These are phyloP conservation scores for Silene latifolia DNA, from an alignment of 148 eudicot species.

Conservation along the genomic window DNA sequence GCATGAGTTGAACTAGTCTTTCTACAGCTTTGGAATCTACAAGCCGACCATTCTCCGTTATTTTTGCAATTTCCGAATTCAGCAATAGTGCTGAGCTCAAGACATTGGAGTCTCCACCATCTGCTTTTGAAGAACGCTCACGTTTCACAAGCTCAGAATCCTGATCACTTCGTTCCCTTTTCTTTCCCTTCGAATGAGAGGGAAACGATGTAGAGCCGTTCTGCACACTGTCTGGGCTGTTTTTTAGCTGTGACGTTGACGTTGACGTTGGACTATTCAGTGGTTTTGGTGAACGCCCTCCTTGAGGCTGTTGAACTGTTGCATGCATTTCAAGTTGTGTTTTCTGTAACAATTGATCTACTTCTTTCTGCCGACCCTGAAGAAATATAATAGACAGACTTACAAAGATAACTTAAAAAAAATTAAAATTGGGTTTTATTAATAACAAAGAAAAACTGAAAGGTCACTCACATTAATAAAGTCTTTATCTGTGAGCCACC, in stretches of 20 bases:
- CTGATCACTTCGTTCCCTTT: conserved; percentile 72
- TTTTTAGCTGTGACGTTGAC: conserved; percentile 43
- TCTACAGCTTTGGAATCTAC: conserved; percentile 67
- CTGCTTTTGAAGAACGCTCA: conserved; percentile 51
- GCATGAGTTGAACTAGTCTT: conserved; percentile 83
- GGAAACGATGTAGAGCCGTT: conserved; percentile 38
- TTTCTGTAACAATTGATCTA: conserved; percentile 65
- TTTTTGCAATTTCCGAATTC: conserved; percentile 64
- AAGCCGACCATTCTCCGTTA: conserved; percentile 73
- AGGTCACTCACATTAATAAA: conserved; percentile 58
- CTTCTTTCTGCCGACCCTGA: conserved; percentile 91
- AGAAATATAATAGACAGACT: not conserved
- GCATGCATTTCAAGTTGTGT: conserved; percentile 69
- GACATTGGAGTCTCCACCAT: conserved; percentile 47
- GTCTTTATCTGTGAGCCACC: conserved; percentile 88
- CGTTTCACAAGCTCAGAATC: conserved; percentile 54
- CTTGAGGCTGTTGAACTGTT: conserved; percentile 45
- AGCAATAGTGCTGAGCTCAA: conserved; percentile 43
- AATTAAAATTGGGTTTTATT: not conserved
- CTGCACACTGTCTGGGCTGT: conserved; percentile 64
- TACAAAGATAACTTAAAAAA: not conserved
- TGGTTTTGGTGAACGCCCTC: conserved; percentile 72
- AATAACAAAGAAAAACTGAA: not conserved
- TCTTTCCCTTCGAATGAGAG: conserved; percentile 52
- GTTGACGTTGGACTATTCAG: conserved; percentile 43